Evolutionary conservation across 2,329 filamentous ascomycete species (phyloP).

Genomic region (Epichloe coenophiala): DNA sequence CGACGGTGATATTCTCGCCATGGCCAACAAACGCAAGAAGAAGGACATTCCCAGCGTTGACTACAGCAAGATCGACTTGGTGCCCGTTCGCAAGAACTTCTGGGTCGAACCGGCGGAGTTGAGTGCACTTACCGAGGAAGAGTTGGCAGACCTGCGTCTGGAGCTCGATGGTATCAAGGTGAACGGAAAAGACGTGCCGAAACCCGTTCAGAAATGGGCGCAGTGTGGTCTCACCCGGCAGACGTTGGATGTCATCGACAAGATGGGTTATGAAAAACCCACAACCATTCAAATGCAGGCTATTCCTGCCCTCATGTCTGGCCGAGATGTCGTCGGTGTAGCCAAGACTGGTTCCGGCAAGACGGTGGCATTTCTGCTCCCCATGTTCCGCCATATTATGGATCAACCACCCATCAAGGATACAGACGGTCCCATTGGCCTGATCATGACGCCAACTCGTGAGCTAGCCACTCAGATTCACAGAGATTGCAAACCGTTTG

Average conservation of each 20-base stretch:
- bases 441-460: constrained; percentile 89
- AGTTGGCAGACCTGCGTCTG: constrained; percentile 66
- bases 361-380: constrained; percentile 86
- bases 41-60: constrained; percentile 86
- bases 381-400: constrained; percentile 97
- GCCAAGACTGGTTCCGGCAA: constrained; percentile 98
- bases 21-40: constrained; percentile 64
- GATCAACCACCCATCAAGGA: constrained; percentile 74
- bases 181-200: constrained; percentile 73
- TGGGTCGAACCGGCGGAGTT: constrained; percentile 85
- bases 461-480: constrained; percentile 92
- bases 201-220: constrained; percentile 91
- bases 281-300: constrained; percentile 94
- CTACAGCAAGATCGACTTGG: constrained; percentile 74
- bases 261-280: constrained; percentile 72
- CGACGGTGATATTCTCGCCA: constrained; percentile 36
- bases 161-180: constrained; percentile 96
- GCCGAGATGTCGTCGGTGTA: constrained; percentile 87
- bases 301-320: constrained; percentile 89
- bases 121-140: constrained; percentile 68
- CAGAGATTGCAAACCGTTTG: constrained; percentile 84
- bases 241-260: constrained; percentile 72
- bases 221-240: constrained; percentile 84
- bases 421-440: constrained; percentile 72
- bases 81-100: constrained; percentile 84